Evolutionary conservation across 2,329 filamentous ascomycete species (phyloP), one percentile per base, ranked within the genome.

Genomic region (Alternaria infectoria): DNA sequence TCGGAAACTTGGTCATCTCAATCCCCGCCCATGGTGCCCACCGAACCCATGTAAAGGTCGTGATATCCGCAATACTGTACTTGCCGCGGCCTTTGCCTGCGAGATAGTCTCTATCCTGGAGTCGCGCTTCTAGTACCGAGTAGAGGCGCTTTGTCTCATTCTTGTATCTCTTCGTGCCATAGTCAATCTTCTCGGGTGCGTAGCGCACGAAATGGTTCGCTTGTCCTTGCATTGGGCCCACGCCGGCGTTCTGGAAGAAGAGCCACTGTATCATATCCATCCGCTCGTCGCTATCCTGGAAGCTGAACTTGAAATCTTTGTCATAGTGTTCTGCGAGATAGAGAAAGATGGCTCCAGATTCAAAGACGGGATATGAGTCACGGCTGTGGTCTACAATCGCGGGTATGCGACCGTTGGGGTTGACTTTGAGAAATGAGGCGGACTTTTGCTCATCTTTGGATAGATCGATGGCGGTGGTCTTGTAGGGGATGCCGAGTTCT

Each of bases 351-450:
- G 90, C 87, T 60, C 91, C 93, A 66, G 88, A 91, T 81, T 97
- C 93, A 73, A 95, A 96, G 19, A 96, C 78, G 59, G 86, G 84
- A 74, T 96, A 91, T 32, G 84, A 83, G 77, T 89, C 84, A 69
- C 91, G 91, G 3, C 84, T 91, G 49, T 73, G 68, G 81, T 96
- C 93, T 8, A 91, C 93, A 54, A 97, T 77, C 64, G 93, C 93
- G 5, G 93, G 93, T 70, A 97, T 96, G 71, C 93, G 90, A 68
- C 93, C 93, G 78, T 97, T 97, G 65, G 93, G 93, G 81, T 97
- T 97, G 81, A 96, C 93, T 54, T 89, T 87, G 30, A 96, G 86
- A 81, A 94, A 97, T 90, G 90, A 93, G 10, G 87, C 87, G 77
- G 93, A 86, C 72, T 94, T 95, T 73, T 95, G 92, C 40, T 84